Conservation (phyloP, 2,329 filamentous ascomycete species). For the Hymenoscyphus albidus region DNA sequence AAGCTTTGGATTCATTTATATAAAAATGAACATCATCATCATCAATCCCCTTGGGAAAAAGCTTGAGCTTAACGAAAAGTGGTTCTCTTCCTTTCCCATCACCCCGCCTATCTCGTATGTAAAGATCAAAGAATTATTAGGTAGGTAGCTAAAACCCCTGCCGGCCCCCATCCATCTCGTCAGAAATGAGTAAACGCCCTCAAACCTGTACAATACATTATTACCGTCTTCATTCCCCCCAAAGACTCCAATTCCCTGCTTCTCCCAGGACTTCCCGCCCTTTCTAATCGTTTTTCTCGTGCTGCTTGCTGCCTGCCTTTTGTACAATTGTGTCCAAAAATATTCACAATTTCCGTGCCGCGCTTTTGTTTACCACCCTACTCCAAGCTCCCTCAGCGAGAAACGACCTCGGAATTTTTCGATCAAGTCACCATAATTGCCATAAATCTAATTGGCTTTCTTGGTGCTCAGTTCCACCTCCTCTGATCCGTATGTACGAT, state of each 20-base stretch:
- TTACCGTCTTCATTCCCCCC: neutral
- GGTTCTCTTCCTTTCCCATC: neutral
- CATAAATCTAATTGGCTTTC: conserved; percentile 11
- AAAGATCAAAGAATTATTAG: neutral
- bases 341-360: neutral
- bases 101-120: neutral
- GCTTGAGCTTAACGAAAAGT: neutral
- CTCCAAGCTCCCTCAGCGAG: neutral
- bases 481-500: conserved; percentile 28
- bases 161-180: neutral
- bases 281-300: neutral
- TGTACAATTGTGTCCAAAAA: neutral
- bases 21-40: no score
- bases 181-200: neutral
- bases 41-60: no score
- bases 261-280: neutral
- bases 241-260: neutral
- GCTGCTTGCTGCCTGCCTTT: neutral
- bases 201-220: neutral
- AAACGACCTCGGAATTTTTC: neutral
- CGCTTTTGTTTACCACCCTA: neutral
- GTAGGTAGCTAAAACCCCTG: neutral
- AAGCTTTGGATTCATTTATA: no score
- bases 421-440: neutral
- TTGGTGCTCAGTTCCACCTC: conserved; percentile 21